Percentiles rank a stretch among this genome's conserved stretches.
Conservation (phyloP, 208 protist species). For the Spironucleus salmonicida region DNA sequence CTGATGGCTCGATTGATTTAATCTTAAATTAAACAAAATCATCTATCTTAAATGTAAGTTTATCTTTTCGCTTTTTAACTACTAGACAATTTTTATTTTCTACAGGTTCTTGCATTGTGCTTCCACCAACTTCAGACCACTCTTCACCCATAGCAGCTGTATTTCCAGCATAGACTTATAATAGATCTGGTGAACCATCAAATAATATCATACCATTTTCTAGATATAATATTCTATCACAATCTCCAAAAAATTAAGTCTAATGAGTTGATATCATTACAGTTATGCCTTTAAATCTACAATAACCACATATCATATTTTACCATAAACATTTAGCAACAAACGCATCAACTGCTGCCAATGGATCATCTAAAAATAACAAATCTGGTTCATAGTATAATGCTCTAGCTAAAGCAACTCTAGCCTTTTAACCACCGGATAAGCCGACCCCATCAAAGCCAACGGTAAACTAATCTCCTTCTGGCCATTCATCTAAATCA, state of each 20-base stretch:
- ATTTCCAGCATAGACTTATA: too few relatives aligned
- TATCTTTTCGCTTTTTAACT: neutral
- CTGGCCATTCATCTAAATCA: slow-evolving; percentile 35
- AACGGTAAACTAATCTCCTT: slow-evolving; percentile 49
- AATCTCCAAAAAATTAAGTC: slow-evolving; percentile 18
- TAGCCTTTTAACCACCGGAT: slow-evolving; percentile 59
- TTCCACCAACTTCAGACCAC: neutral
- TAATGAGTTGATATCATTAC: slow-evolving; percentile 50
- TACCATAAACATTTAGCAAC: slow-evolving; percentile 50
- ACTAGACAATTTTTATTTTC: neutral
- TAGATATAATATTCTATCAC: neutral
- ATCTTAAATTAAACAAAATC: neutral
- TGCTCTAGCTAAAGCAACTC: slow-evolving; percentile 54
- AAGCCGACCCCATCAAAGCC: slow-evolving; percentile 64
- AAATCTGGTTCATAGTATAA: slow-evolving; percentile 45
- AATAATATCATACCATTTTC: neutral
- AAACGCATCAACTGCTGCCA: slow-evolving; percentile 39
- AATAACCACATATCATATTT: slow-evolving; percentile 55
- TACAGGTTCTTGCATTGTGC: neutral
- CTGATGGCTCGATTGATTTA: neutral
- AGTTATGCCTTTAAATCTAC: slow-evolving; percentile 45
- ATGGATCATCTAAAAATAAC: slow-evolving; percentile 43
- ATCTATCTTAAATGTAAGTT: neutral
- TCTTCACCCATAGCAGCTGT: too few relatives aligned
- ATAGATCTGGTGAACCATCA: too few relatives aligned